Base-by-base conservation (phyloP, 768 basidiomycete species). In the Termitomyces eurrhizus region DNA sequence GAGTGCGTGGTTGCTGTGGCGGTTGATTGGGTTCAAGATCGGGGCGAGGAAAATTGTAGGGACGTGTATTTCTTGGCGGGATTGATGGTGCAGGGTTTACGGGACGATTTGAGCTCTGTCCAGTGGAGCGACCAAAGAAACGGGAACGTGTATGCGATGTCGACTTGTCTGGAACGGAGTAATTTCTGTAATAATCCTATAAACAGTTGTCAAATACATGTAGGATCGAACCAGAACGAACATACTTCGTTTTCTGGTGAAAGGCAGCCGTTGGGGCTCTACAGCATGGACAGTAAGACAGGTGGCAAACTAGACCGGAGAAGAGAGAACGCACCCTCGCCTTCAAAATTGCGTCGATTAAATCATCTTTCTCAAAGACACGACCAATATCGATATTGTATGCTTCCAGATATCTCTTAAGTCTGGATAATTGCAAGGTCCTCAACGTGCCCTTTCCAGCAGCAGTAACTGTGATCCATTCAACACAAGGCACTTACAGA, bases 351-450 rank as follows among this genome's bases (percentile, higher is more conserved):
- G 77, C 82, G 54, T 90, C 87, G 42, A 92, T 83, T 49, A 92
- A 74, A 68, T 92, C 90, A 55, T 89, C 86, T 72, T 92, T 92
- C 70, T 93, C 91, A 16, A 91, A 77, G 1, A 85, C 83, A 52
- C 82, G 80, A 58, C 78, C 81, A 18, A 82, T 78, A 56, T 77
- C 74, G 64, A 93, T 88, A 58, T 84, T 82, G 64, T 93, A 93
- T 6, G 85, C 87, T 56, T 77, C 80, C 29, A 86, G 79, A 67
- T 92, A 92, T 52, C 81, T 85, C 76, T 83, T 85, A 52, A 93
- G 76, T 66, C 82, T 88, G 49, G 80, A 71, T 45, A 92, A 70
- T 0, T 87, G 78, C 64, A 87, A 69, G 6, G 70, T 66, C 66
- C 82, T 84, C 3, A 93, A 76, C 48, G 85, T 78, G 7, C 76